Percentiles rank a stretch among this genome's conserved stretches.
Evolutionary conservation across 441 rosid genomes (phyloP).

Genomic region (Manihot esculenta): DNA sequence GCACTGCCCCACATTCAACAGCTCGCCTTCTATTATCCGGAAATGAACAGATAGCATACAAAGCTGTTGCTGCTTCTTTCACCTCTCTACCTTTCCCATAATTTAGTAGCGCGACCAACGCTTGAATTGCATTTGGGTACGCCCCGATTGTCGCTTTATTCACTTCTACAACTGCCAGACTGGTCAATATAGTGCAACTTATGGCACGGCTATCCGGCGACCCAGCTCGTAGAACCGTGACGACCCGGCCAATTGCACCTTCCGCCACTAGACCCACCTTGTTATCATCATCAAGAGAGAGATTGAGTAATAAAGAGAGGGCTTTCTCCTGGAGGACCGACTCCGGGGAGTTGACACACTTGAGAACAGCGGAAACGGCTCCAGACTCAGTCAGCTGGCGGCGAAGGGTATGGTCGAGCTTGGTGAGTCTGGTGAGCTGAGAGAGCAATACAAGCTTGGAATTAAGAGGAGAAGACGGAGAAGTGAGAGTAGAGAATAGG

Average conservation of each 20-base stretch:
- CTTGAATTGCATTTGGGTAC: slow-evolving; percentile 61
- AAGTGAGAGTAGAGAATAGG: slow-evolving; percentile 51
- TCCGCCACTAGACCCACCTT: slow-evolving; percentile 95
- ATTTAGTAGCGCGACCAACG: slow-evolving; percentile 53
- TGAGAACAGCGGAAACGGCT: slow-evolving; percentile 63
- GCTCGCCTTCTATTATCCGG: slow-evolving; percentile 70
- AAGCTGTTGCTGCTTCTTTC: slow-evolving; percentile 86
- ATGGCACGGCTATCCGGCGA: slow-evolving; percentile 63
- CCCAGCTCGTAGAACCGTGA: slow-evolving; percentile 50
- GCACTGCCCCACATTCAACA: slow-evolving; percentile 71
- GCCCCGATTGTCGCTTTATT: slow-evolving; percentile 90
- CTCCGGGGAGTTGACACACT: slow-evolving; percentile 49
- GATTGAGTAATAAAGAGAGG: slow-evolving; percentile 72
- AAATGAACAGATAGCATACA: slow-evolving; percentile 71
- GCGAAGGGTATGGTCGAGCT: slow-evolving; percentile 60
- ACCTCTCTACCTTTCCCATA: slow-evolving; percentile 66
- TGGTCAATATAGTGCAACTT: slow-evolving; percentile 82
- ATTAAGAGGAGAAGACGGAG: slow-evolving; percentile 43
- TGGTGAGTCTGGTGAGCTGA: slow-evolving; percentile 55
- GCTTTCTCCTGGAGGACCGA: slow-evolving; percentile 57
- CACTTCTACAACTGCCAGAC: slow-evolving; percentile 89
- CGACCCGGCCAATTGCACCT: slow-evolving; percentile 66
- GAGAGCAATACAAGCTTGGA: slow-evolving; percentile 58
- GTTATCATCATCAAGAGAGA: slow-evolving; percentile 83
- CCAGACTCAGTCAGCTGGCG: slow-evolving; percentile 75